Percentiles rank a stretch among this genome's conserved stretches.
phyloP scores from a whole-genome alignment of 805 yeast genomes.

The Wickerhamiella allomyrinae region DNA sequence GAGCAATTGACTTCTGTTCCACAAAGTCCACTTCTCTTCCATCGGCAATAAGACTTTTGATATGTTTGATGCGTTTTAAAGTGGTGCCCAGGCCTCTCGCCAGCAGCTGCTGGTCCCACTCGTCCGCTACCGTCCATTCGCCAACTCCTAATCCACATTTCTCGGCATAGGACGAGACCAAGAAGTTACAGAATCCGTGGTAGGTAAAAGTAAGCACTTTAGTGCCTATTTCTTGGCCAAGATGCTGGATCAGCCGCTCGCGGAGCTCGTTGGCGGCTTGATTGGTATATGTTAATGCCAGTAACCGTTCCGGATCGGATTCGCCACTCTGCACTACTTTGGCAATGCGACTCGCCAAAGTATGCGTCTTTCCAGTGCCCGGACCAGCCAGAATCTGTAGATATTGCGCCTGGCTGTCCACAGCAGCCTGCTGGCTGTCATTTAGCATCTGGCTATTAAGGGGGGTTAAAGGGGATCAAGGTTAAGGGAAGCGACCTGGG shows the following conservation, averaged over 20 bases:
- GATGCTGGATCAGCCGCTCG: conserved; percentile 33
- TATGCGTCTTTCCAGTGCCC: conserved; percentile 70
- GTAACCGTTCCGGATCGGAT: conserved; percentile 45
- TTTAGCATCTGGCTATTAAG: no score
- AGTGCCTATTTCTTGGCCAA: conserved; percentile 5
- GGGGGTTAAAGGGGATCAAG: no score
- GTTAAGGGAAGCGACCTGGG: no score
- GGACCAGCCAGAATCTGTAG: conserved; percentile 50
- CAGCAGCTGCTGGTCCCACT: conserved; percentile 40
- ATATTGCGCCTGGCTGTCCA: conserved; percentile 28
- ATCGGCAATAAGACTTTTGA: neutral
- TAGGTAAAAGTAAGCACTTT: conserved; percentile 61
- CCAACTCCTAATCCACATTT: conserved; percentile 9
- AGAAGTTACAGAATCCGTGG: conserved; percentile 55
- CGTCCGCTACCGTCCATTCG: conserved; percentile 51
- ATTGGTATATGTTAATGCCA: conserved; percentile 87
- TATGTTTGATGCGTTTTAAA: neutral
- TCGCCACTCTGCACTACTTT: conserved; percentile 36
- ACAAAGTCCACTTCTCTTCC: neutral
- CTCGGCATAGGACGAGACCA: conserved; percentile 32
- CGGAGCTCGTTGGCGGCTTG: conserved; percentile 80
- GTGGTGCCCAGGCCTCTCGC: conserved; percentile 26
- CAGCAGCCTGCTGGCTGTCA: conserved; percentile 30
- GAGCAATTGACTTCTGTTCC: conserved; percentile 24
- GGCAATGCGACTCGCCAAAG: conserved; percentile 68